Conservation (phyloP, 805 yeast species). For the Wickerhamomyces silvicola region DNA sequence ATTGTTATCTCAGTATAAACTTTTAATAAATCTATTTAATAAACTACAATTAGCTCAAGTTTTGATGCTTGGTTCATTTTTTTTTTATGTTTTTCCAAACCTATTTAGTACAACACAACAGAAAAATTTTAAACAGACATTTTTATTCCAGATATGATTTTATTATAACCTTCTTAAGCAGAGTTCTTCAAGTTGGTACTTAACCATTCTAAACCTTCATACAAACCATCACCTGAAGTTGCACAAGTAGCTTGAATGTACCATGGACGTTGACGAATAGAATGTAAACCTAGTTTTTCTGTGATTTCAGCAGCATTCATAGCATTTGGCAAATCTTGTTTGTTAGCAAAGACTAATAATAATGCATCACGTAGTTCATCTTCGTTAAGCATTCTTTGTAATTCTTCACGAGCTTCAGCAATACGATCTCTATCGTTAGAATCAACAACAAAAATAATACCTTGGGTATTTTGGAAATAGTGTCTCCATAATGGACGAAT, state of each 20-base stretch:
- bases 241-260: conserved; percentile 99
- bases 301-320: conserved; percentile 99
- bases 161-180: conserved; percentile 23
- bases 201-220: conserved; percentile 97
- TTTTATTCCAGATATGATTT: conserved; percentile 3
- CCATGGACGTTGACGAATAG: conserved; percentile 99
- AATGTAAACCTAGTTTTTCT: conserved; percentile 92
- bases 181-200: conserved; percentile 81
- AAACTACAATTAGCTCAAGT: neutral
- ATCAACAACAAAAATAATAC: conserved; percentile 96
- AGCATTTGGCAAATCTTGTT: conserved; percentile 98
- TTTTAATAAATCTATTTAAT: neutral
- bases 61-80: conserved; percentile 4
- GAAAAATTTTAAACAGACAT: conserved; percentile 1
- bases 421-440: conserved; percentile 97
- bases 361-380: conserved; percentile 97
- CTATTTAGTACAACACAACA: conserved; percentile 7
- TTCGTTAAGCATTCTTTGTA: conserved; percentile 97
- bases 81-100: conserved; percentile 1
- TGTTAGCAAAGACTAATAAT: conserved; percentile 93
- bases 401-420: conserved; percentile 95
- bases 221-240: conserved; percentile 97
- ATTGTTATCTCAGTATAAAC: neutral
- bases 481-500: conserved; percentile 99
- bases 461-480: conserved; percentile 97